phyloP scores from a whole-genome alignment of 2,329 filamentous ascomycete species.

The Aspergillus novoparasiticus region DNA sequence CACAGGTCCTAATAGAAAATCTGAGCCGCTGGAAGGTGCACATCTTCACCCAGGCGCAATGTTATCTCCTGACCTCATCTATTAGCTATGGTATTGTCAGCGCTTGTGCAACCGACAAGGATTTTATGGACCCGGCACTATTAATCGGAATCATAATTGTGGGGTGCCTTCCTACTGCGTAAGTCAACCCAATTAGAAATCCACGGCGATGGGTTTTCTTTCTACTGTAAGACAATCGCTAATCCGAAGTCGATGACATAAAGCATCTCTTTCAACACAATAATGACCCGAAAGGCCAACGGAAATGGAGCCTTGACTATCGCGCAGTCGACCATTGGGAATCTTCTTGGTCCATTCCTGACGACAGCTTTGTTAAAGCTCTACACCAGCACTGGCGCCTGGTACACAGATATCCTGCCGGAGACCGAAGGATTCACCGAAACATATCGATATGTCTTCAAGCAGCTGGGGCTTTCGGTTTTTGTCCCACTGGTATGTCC shows the following conservation, averaged over 20 bases:
- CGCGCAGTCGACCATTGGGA: conserved; percentile 67
- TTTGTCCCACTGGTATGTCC: conserved; percentile 56
- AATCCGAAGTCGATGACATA: background rate
- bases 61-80: conserved; percentile 63
- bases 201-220: too few relatives aligned
- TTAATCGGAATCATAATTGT: conserved; percentile 64
- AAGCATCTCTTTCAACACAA: conserved; percentile 63
- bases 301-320: conserved; percentile 63
- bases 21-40: conserved; percentile 62
- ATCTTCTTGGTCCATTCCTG: conserved; percentile 65
- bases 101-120: conserved; percentile 42
- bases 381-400: conserved; percentile 56
- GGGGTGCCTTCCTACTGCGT: conserved; percentile 64
- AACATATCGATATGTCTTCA: conserved; percentile 64
- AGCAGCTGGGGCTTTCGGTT: conserved; percentile 65
- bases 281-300: conserved; percentile 54
- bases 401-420: conserved; percentile 56
- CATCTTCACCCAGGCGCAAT: conserved; percentile 63
- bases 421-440: conserved; percentile 39
- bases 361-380: conserved; percentile 64
- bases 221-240: background rate
- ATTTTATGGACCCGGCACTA: conserved; percentile 61
- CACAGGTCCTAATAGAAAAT: conserved; percentile 49
- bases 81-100: conserved; percentile 57
- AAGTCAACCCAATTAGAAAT: background rate